Base-by-base conservation (phyloP, 1,139 yeast genomes). In the Lodderomyces elongisporus region DNA sequence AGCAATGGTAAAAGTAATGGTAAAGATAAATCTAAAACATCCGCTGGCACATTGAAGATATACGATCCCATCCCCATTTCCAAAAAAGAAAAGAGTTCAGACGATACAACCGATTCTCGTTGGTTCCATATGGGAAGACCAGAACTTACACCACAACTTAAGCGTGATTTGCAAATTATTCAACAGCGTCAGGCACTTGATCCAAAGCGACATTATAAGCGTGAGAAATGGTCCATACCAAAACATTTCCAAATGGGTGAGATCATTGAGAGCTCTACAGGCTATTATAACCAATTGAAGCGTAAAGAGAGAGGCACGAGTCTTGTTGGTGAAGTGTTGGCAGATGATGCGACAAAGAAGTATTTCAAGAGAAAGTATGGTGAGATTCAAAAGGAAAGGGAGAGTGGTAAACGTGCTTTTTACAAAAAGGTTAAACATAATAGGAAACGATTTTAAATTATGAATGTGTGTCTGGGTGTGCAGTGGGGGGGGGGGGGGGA, bases 201-300 rank as follows among this genome's bases (percentile, higher is more conserved):
- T 53, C 97, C 97, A 4, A 91, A 91, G 59, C 76, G 97, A 49
- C 96, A 88, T 60, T 91, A 91, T 60, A 87, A 85, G 60, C 85
- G 85, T 56, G 93, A 84, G 38, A 81, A 79, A 42, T 85, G 94
- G 82, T 72, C 71, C 36, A 68, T 75, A 4, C 95, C 96, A 14
- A 87, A 85, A 50, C 77, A 69, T 44, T 88, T 91, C 56, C 93
- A 89, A 43, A 74, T 85, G 52, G 98, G 98, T 9, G 88, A 96
- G 0, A 75, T 91, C 24, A 59, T 89, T 14, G 93, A 84, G 48
- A 93, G 89, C 30, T 77, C 81, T 43, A 72, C 85, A 1, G 96
- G 88, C 52, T 85, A 71, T 54, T 84, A 69, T 59, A 77, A 82
- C n/a, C 68, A 94, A 44, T 52, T 88, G 47, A 69, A 75, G 32